Conservation (phyloP, 441 rosid species). For the Omphalea diandra region DNA sequence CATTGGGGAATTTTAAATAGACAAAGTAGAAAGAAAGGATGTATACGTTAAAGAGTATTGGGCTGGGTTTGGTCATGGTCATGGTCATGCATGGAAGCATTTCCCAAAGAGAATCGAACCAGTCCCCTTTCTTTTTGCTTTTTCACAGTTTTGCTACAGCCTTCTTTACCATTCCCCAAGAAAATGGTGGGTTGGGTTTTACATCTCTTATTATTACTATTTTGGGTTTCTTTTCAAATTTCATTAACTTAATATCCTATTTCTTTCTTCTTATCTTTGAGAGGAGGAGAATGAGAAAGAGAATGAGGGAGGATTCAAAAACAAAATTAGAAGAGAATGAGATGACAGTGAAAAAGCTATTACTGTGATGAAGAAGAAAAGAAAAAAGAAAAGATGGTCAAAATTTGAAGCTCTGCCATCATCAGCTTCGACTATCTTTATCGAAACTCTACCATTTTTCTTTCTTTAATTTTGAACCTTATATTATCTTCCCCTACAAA, state of each 20-base stretch:
- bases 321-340: not conserved
- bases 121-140: slow-evolving; percentile 46
- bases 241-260: not conserved
- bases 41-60: slow-evolving; percentile 19
- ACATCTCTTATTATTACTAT: not conserved
- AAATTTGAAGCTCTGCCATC: slow-evolving; percentile 58
- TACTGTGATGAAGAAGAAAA: slow-evolving; percentile 29
- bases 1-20: not conserved
- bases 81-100: slow-evolving; percentile 57
- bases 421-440: slow-evolving; percentile 56
- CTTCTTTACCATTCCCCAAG: slow-evolving; percentile 79
- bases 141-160: slow-evolving; percentile 54
- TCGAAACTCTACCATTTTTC: slow-evolving; percentile 43
- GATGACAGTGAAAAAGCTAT: slow-evolving; percentile 40
- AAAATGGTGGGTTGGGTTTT: slow-evolving; percentile 40
- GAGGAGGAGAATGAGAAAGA: slow-evolving; percentile 23
- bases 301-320: not conserved
- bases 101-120: slow-evolving; percentile 73
- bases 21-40: not conserved
- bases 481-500: not conserved
- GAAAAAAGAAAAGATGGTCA: slow-evolving; percentile 58
- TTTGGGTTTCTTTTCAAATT: slow-evolving; percentile 12
- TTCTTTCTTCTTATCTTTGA: not conserved
- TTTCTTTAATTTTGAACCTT: slow-evolving; percentile 19
- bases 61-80: slow-evolving; percentile 24